Conservation (phyloP, 495 filamentous ascomycete species). For the Daldinia concentrica region DNA sequence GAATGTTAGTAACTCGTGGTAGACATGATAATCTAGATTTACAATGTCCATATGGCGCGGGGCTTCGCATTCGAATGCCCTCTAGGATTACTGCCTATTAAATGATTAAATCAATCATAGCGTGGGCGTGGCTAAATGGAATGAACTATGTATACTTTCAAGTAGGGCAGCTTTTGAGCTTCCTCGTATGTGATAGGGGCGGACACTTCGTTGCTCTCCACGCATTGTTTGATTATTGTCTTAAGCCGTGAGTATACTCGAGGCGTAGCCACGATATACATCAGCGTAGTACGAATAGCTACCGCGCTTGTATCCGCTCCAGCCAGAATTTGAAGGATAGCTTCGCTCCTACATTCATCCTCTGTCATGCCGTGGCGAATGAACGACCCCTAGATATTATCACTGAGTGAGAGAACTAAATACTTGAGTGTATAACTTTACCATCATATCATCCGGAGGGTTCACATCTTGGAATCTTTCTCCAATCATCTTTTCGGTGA, state of each 20-base stretch:
- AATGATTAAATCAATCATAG: background rate
- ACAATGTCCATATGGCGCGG: background rate
- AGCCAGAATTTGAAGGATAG: background rate
- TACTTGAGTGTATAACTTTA: background rate
- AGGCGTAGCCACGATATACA: background rate
- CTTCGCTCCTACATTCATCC: background rate
- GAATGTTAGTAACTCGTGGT: background rate
- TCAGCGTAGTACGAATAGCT: background rate
- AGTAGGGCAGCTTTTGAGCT: background rate
- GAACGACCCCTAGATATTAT: background rate
- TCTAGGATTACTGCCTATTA: background rate
- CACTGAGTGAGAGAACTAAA: background rate
- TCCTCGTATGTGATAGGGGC: background rate
- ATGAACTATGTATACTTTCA: background rate
- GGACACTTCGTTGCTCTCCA: background rate
- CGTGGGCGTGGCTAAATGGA: background rate
- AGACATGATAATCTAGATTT: background rate
- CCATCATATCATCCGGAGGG: background rate
- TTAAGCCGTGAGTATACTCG: background rate
- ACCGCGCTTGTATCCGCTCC: background rate
- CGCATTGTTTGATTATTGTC: background rate
- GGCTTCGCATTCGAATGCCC: background rate
- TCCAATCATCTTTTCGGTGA: background rate
- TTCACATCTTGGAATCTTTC: background rate
- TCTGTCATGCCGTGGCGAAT: background rate